Evolutionary conservation across 208 protist species (phyloP).

Genomic region (Trypanosoma cruzi): DNA sequence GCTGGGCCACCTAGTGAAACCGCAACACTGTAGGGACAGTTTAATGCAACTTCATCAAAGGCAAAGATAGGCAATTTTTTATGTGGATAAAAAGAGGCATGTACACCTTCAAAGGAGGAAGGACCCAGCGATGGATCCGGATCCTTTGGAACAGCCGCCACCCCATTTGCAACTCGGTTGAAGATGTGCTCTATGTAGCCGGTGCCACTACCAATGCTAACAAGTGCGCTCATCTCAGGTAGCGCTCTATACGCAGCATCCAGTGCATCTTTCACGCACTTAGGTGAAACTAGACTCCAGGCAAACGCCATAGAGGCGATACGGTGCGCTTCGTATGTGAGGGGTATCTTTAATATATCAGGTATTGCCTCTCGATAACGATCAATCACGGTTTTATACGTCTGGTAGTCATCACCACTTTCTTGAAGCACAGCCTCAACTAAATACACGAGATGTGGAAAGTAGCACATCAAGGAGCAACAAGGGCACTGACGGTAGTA

Average conservation of each 20-base stretch:
- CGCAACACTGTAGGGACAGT: constrained; percentile 77
- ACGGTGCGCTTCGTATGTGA: constrained; percentile 86
- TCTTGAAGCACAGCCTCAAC: constrained; percentile 59
- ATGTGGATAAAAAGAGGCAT: constrained; percentile 41
- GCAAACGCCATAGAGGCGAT: constrained; percentile 77
- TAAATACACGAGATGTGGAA: constrained; percentile 82
- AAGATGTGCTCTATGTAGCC: constrained; percentile 92
- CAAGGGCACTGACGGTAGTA: constrained; percentile 73
- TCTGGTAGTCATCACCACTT: constrained; percentile 85
- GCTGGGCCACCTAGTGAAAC: constrained; percentile 82
- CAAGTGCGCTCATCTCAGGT: constrained; percentile 56
- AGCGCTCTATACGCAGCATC: constrained; percentile 52
- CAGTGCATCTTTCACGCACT: constrained; percentile 67
- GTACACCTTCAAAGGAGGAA: constrained; percentile 73
- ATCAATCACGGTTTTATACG: constrained; percentile 83
- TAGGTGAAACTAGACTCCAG: constrained; percentile 84
- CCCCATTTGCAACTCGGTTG: constrained; percentile 78
- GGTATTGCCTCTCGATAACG: constrained; percentile 60
- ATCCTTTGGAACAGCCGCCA: constrained; percentile 29
- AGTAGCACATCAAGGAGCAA: constrained; percentile 85
- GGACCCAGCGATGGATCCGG: constrained; percentile 25
- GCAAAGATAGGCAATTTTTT: constrained; percentile 71
- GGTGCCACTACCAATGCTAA: constrained; percentile 80
- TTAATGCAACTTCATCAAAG: constrained; percentile 80
- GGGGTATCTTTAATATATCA: constrained; percentile 80